Conservation (phyloP, 108 stramenopile species). For the Pseudonitzschia pungens region DNA sequence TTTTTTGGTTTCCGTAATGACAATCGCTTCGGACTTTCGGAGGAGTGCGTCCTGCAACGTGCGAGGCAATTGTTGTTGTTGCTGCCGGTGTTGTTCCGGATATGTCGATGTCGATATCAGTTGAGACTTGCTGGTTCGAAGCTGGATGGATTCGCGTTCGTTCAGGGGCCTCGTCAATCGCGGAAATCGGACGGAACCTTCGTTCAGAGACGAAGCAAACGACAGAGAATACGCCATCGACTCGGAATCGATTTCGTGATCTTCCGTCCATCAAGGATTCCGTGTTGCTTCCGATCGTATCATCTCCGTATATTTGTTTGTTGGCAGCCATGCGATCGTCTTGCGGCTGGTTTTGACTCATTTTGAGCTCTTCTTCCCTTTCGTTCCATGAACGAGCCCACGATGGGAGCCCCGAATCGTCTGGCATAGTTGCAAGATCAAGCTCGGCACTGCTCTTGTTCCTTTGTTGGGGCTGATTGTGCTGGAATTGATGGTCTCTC, state of each 20-base stretch:
- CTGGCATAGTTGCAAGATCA: not conserved
- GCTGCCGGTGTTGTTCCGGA: constrained; percentile 4
- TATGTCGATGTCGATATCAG: not conserved
- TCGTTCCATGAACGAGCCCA: constrained; percentile 7
- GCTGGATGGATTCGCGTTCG: constrained; percentile 16
- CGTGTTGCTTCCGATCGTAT: not conserved
- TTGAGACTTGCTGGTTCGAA: constrained; percentile 17
- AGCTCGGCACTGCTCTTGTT: constrained; percentile 1
- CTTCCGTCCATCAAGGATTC: not conserved
- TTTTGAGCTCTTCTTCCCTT: constrained; percentile 15
- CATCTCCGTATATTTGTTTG: not conserved
- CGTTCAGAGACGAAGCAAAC: not conserved
- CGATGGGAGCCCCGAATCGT: not conserved
- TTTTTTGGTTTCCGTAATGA: constrained; percentile 55
- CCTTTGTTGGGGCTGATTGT: not conserved
- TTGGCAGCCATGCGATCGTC: not conserved
- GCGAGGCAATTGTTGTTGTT: constrained; percentile 25
- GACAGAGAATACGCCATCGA: constrained; percentile 8
- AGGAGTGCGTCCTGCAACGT: constrained; percentile 39
- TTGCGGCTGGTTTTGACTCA: not conserved
- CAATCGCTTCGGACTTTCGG: constrained; percentile 53
- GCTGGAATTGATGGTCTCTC: not conserved
- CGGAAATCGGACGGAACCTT: constrained; percentile 12
- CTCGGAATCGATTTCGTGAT: not conserved
- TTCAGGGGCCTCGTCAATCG: constrained; percentile 11